phyloP scores from a whole-genome alignment of 108 stramenopile species.

The Aurantiochytrium sp. region DNA sequence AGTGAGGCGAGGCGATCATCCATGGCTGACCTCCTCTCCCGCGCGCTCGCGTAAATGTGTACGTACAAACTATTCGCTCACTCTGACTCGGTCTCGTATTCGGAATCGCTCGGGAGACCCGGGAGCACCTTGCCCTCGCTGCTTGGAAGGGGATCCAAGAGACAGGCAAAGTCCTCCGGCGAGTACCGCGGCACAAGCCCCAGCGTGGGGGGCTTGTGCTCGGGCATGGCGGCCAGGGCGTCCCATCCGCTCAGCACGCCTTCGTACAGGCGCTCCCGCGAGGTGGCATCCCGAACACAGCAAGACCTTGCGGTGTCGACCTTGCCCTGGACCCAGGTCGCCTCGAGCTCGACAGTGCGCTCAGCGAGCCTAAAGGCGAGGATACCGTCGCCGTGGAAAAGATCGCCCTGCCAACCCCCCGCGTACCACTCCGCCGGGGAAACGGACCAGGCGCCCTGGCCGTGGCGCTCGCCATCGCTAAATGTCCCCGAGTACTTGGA shows the following conservation, averaged over 20 bases:
- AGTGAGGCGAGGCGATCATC: too few species aligned
- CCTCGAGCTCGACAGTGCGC: neutral
- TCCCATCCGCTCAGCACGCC: neutral
- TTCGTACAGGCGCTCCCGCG: neutral
- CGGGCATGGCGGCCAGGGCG: neutral
- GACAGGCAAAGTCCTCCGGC: neutral
- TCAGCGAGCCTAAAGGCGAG: neutral
- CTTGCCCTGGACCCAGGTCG: neutral
- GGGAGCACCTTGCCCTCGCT: neutral
- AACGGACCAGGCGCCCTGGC: slow-evolving; percentile 4
- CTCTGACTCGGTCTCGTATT: neutral
- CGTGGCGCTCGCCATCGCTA: neutral
- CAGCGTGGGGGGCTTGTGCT: neutral
- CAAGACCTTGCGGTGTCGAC: neutral
- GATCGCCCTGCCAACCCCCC: neutral
- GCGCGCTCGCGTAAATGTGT: neutral
- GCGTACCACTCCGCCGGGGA: neutral
- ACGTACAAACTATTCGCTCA: neutral
- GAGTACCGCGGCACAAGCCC: neutral
- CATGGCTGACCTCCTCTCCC: too few species aligned
- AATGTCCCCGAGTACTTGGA: neutral
- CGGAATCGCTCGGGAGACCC: neutral
- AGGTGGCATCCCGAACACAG: neutral
- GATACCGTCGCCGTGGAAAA: neutral
- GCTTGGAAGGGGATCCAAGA: neutral